phyloP scores from a whole-genome alignment of 176 grass and related monocot genomes.

The Avena insularis region DNA sequence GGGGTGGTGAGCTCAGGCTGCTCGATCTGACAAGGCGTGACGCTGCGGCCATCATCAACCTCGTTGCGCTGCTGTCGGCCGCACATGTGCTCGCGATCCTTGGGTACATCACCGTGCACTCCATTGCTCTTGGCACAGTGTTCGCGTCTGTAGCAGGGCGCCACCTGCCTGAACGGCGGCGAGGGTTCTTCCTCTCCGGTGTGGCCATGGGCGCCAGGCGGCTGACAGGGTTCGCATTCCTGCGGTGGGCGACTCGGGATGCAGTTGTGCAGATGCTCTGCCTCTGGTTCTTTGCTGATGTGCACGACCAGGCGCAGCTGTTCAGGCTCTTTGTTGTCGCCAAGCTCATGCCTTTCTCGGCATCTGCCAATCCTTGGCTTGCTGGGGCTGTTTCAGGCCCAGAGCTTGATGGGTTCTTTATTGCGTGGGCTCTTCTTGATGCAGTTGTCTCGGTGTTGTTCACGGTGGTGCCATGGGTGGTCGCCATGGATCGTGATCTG shows the following conservation, averaged over 20 bases:
- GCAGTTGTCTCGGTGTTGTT: constrained; percentile 75
- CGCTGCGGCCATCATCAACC: constrained; percentile 60
- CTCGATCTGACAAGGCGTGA: constrained; percentile 71
- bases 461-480: constrained; percentile 90
- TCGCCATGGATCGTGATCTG: constrained; percentile 79
- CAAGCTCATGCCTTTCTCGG: constrained; percentile 86
- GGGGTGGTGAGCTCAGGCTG: constrained; percentile 52
- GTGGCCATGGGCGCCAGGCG: constrained; percentile 49
- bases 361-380: constrained; percentile 66
- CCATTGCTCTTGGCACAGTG: constrained; percentile 63
- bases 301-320: constrained; percentile 75
- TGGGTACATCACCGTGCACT: constrained; percentile 71
- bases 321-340: constrained; percentile 84
- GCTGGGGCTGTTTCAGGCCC: constrained; percentile 49
- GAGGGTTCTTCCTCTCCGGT: constrained; percentile 56
- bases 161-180: constrained; percentile 51
- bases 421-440: constrained; percentile 83
- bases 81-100: constrained; percentile 74
- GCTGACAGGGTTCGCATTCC: constrained; percentile 70
- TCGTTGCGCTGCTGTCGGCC: constrained; percentile 73
- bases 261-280: constrained; percentile 82
- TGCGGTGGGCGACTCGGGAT: constrained; percentile 80
- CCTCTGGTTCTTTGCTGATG: constrained; percentile 79
- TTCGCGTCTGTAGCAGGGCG: constrained; percentile 59
- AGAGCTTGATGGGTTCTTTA: constrained; percentile 67